Percentiles rank a stretch among this genome's conserved stretches.
These are phyloP conservation scores for Gossypium herbaceum DNA, from an alignment of 345 rosid species.

Conservation along the genomic window DNA sequence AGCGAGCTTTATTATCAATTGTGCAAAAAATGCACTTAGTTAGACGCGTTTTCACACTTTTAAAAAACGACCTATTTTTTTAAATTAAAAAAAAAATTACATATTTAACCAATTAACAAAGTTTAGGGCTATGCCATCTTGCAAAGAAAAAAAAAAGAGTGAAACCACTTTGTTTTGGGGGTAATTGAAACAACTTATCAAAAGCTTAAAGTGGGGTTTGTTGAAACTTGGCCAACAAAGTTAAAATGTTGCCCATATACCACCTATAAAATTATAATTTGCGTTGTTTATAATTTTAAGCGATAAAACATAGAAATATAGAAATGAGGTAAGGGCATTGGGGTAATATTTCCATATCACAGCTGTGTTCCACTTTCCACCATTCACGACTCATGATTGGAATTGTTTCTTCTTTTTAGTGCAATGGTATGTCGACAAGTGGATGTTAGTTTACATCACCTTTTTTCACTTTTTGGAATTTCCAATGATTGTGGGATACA, in stretches of 20 bases:
- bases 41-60: no score
- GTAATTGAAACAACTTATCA: not conserved
- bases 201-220: not conserved
- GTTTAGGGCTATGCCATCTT: no score
- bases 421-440: not conserved
- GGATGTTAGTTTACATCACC: no score
- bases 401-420: not conserved
- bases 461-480: no score
- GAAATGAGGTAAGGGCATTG: not conserved
- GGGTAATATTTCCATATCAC: not conserved
- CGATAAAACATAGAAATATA: no score
- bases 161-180: no score
- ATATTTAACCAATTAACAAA: no score
- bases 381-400: not conserved
- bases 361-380: not conserved
- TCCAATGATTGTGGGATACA: no score
- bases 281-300: no score
- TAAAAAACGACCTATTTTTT: accelerated
- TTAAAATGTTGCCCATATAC: not conserved
- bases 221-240: not conserved
- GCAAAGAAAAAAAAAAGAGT: no score
- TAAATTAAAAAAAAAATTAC: no score
- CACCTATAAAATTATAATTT: no score
- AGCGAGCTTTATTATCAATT: accelerated
- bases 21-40: accelerated